phyloP scores from a whole-genome alignment of 2,329 filamentous ascomycete species.

The Xylaria sp. region DNA sequence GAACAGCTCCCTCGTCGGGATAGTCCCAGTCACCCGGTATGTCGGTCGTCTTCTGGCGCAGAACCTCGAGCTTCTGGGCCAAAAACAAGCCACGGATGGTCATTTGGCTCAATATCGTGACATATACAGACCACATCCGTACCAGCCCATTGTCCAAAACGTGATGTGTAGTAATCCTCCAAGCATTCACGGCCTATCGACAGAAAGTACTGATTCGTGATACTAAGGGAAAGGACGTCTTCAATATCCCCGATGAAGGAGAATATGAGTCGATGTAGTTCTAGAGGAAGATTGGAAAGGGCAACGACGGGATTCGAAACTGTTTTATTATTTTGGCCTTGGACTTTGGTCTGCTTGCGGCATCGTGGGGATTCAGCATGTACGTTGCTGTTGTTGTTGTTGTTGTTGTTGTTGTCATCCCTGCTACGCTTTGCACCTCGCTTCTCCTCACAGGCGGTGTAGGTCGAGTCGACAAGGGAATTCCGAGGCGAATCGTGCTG shows the following conservation, averaged over 20 bases:
- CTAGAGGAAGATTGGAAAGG: conserved; percentile 27
- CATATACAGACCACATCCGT: conserved; percentile 47
- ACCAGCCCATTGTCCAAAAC: conserved; percentile 46
- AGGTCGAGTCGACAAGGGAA: no score
- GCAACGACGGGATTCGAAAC: conserved; percentile 7
- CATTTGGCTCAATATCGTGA: conserved; percentile 33
- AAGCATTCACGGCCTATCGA: conserved; percentile 14
- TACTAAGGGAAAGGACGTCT: conserved; percentile 27
- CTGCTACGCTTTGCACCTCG: no score
- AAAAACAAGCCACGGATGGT: conserved; percentile 40
- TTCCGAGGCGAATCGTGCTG: no score
- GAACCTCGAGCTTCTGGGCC: conserved; percentile 35
- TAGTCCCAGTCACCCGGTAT: conserved; percentile 1
- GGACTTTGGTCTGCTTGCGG: no score
- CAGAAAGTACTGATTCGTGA: conserved; percentile 32
- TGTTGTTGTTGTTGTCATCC: no score
- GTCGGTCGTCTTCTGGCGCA: conserved; percentile 32
- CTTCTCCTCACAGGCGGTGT: no score
- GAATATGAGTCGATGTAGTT: conserved; percentile 35
- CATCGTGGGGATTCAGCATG: no score
- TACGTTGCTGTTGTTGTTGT: no score
- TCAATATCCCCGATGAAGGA: conserved; percentile 10
- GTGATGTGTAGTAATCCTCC: conserved; percentile 38
- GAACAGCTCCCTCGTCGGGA: conserved; percentile 26
- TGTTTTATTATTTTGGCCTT: no score